phyloP scores from a whole-genome alignment of 2,329 filamentous ascomycete species.

The Biscogniauxia sp. region DNA sequence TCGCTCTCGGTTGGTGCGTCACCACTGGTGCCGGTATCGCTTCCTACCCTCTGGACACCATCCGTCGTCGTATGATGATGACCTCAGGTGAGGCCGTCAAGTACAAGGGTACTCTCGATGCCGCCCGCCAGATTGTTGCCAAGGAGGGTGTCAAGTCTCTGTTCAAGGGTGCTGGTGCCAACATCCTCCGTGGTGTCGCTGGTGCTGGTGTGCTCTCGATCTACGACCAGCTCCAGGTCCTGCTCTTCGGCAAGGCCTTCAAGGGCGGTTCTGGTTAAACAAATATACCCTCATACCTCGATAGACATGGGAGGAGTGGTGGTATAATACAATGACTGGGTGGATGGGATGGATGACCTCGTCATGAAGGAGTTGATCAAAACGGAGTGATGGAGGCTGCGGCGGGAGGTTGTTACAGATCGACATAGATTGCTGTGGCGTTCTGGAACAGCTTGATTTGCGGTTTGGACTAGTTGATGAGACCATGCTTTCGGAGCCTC shows the following conservation, averaged over 20 bases:
- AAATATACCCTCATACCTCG: slow-evolving; percentile 35
- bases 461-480: slow-evolving; percentile 30
- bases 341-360: slow-evolving; percentile 26
- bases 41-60: slow-evolving; percentile 99
- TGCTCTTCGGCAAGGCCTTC: slow-evolving; percentile 99
- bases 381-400: slow-evolving; percentile 46
- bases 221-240: slow-evolving; percentile 99
- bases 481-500: slow-evolving; percentile 44
- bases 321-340: slow-evolving; percentile 34
- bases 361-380: slow-evolving; percentile 39
- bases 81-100: slow-evolving; percentile 97
- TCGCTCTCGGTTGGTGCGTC: slow-evolving; percentile 97
- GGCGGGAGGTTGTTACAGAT: slow-evolving; percentile 39
- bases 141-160: slow-evolving; percentile 98
- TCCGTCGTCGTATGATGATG: slow-evolving; percentile 99
- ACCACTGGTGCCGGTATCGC: slow-evolving; percentile 99
- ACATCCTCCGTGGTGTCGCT: slow-evolving; percentile 99
- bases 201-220: slow-evolving; percentile 99
- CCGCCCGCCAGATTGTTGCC: slow-evolving; percentile 93
- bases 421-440: slow-evolving; percentile 36
- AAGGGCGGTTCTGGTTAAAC: slow-evolving; percentile 60
- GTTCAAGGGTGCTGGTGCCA: slow-evolving; percentile 99
- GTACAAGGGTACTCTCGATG: slow-evolving; percentile 97
- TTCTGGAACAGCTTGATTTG: slow-evolving; percentile 38
- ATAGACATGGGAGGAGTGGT: slow-evolving; percentile 41